A percentile compares a stretch with the other conserved stretches of the same genome.
phyloP scores from a whole-genome alignment of 495 filamentous ascomycete species.

The Rusavskia elegans region DNA sequence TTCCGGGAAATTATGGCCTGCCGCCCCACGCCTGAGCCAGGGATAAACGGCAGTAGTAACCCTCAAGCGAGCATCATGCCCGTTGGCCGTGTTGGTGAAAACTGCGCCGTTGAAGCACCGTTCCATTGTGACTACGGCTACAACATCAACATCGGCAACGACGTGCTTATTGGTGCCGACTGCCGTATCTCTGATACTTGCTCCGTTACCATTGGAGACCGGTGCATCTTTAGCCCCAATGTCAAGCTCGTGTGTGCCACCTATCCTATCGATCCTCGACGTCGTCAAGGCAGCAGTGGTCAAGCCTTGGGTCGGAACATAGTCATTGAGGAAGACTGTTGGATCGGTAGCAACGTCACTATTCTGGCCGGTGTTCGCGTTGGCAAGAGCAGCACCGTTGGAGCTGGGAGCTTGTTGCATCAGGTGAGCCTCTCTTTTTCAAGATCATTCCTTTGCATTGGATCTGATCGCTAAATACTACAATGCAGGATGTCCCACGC shows the following conservation, averaged over 20 bases:
- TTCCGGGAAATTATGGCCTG: constrained; percentile 53
- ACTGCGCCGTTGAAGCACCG: constrained; percentile 70
- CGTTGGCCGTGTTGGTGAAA: constrained; percentile 54
- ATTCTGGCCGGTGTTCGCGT: constrained; percentile 50
- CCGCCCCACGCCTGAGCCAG: constrained; percentile 11
- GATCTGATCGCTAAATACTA: background rate
- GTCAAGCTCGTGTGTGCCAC: constrained; percentile 73
- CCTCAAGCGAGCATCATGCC: constrained; percentile 25
- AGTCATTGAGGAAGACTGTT: constrained; percentile 75
- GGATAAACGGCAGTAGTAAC: constrained; percentile 28
- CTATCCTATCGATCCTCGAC: constrained; percentile 58
- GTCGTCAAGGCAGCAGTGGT: constrained; percentile 58
- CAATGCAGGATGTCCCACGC: constrained; percentile 38
- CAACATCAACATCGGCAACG: constrained; percentile 76
- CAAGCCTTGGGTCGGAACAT: constrained; percentile 57
- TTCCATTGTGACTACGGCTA: constrained; percentile 95
- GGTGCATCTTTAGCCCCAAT: constrained; percentile 70
- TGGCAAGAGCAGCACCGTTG: constrained; percentile 29
- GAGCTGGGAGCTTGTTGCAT: constrained; percentile 21
- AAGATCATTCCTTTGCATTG: too few relatives aligned
- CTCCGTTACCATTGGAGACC: constrained; percentile 57
- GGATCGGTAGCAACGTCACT: constrained; percentile 71
- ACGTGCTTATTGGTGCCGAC: constrained; percentile 72
- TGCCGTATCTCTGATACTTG: constrained; percentile 78
- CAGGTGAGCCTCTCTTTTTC: constrained; percentile 3